These are phyloP conservation scores for Neostapfia colusana DNA, from an alignment of 176 grass and related monocot genomes.

Conservation along the genomic window DNA sequence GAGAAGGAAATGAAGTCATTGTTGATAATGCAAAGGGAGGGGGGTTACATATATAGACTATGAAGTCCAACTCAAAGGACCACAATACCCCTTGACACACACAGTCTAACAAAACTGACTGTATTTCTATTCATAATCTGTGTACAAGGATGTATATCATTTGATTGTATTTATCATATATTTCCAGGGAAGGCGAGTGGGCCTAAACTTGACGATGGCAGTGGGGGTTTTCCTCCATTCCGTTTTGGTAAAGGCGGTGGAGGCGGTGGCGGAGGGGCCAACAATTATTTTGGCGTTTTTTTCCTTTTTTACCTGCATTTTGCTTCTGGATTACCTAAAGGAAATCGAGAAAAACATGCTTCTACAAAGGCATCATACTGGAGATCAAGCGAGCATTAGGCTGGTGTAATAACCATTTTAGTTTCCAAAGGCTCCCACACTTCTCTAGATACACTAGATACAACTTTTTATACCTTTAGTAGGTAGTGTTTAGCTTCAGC, in stretches of 20 bases:
- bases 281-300: slow-evolving; percentile 25
- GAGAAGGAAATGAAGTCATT: too few species aligned
- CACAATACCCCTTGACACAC: too few species aligned
- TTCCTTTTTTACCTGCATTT: slow-evolving; percentile 23
- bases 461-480: too few species aligned
- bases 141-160: neutral
- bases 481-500: neutral
- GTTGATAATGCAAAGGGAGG: too few species aligned
- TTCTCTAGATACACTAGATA: too few species aligned
- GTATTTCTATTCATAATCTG: neutral
- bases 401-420: neutral
- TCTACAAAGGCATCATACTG: neutral
- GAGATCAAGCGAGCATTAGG: slow-evolving; percentile 24
- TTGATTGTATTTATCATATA: slow-evolving; percentile 7
- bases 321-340: slow-evolving; percentile 36
- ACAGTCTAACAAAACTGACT: too few species aligned
- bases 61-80: too few species aligned
- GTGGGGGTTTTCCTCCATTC: slow-evolving; percentile 26
- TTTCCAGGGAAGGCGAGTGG: slow-evolving; percentile 18
- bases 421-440: too few species aligned
- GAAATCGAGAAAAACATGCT: slow-evolving; percentile 31
- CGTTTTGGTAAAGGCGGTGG: slow-evolving; percentile 25
- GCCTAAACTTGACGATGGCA: slow-evolving; percentile 32
- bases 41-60: too few species aligned
- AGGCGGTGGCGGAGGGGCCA: neutral